Evolutionary conservation across 805 yeast species (phyloP), one percentile per base, ranked within the genome.

Genomic region (Pichia cephalocereana): DNA sequence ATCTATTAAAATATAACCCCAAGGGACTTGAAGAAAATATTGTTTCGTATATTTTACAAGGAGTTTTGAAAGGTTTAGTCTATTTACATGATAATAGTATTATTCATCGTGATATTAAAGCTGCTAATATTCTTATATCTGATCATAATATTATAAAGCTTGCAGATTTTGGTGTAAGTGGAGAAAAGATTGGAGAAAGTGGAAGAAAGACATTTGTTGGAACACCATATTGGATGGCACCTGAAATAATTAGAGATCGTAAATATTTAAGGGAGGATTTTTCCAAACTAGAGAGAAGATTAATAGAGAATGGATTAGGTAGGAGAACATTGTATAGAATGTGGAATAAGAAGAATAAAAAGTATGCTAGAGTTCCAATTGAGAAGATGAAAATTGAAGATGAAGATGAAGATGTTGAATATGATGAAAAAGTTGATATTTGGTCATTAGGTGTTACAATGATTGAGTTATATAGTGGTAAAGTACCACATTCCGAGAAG

Each of bases 151-250:
- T 75, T 8, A 91, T 89, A 14, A 93, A 91, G 58, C 74, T 91
- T 44, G 97, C 97, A 3, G 99, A 91, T 65, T 91, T 91, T 65
- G 99, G 99, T 1, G 96, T 91, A 10, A 95, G 97, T 2, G 86
- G 97, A 0, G 83, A 82, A 55, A 72, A 65, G 12, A 70, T 79
- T 3, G 80, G 75, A 53, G 67, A 77, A 47, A 69, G 76, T n/a
- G 71, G 80, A 44, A 51, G 67, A 43, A 70, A 74, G 62, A 67
- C 83, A 0, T 72, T 77, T 59, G 82, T 78, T 11, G 83, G 83
- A 0, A 78, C 83, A 0, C 83, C 83, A 0, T 77, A 77, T 56
- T 78, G 82, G 81, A 55, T 91, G 98, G 99, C 99, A 0, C 99
- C 99, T 0, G 99, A 93, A 63, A 85, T 91, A n/a, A 84, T 93